These are phyloP conservation scores for Suhomyces kilbournensis DNA, from an alignment of 805 yeast genomes.

Conservation along the genomic window DNA sequence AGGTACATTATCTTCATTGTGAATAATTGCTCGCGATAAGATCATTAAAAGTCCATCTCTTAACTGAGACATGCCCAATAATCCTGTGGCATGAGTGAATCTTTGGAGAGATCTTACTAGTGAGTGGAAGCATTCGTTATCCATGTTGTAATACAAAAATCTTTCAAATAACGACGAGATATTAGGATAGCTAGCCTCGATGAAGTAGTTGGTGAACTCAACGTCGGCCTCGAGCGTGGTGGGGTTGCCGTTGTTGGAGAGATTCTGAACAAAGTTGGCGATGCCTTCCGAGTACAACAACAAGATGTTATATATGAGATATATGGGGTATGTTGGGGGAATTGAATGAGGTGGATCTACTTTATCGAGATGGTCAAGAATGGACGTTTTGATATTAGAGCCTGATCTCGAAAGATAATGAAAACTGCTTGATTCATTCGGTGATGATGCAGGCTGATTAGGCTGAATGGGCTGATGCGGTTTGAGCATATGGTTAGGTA, in stretches of 20 bases:
- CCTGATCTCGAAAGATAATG: slow-evolving; percentile 36
- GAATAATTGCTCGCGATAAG: slow-evolving; percentile 25
- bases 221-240: slow-evolving; percentile 29
- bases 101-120: slow-evolving; percentile 74
- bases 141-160: slow-evolving; percentile 64
- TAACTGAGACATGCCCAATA: slow-evolving; percentile 53
- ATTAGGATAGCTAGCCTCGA: slow-evolving; percentile 27
- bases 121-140: slow-evolving; percentile 64
- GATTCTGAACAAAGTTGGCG: slow-evolving; percentile 47
- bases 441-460: neutral
- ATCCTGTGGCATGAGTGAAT: slow-evolving; percentile 78
- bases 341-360: slow-evolving; percentile 63
- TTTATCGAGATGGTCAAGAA: slow-evolving; percentile 79
- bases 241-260: slow-evolving; percentile 30
- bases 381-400: slow-evolving; percentile 50
- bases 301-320: slow-evolving; percentile 54
- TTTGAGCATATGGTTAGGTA: slow-evolving; percentile 16
- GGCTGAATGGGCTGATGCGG: slow-evolving; percentile 13
- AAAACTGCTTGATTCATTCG: neutral
- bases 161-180: slow-evolving; percentile 24
- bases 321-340: slow-evolving; percentile 57
- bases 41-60: slow-evolving; percentile 49
- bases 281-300: slow-evolving; percentile 66
- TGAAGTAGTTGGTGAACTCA: slow-evolving; percentile 34
- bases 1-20: slow-evolving; percentile 8